Base-by-base conservation (phyloP, 2,329 filamentous ascomycete species). In the Cladophialophora psammophila region DNA sequence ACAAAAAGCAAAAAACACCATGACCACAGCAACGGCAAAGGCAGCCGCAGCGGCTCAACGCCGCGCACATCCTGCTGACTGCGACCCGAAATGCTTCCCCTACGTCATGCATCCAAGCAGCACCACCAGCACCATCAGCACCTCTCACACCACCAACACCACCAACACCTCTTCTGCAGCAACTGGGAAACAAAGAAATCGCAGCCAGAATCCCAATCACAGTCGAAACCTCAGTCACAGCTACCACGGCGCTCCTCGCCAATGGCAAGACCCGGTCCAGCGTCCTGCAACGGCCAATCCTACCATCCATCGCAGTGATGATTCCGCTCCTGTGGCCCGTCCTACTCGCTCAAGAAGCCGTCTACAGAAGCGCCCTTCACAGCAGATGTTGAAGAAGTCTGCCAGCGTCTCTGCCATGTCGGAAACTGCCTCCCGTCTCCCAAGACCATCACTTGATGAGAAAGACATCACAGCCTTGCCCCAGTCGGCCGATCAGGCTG, bases 271-370 rank as follows among this genome's bases (percentile, higher is more conserved):
- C 5, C 40, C 40, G 8, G 20, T 59, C 10, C 57, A 36, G n/a
- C 38, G 56, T 36, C 52, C 59, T 36, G 20, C 59, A 9, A 53
- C 48, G n/a, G 59, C 59, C n/a, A 54, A 45, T 55, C 40, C 59
- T 34, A 34, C 53, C 53, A 34, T 63, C 50, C 38, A 56, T 53
- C 54, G 32, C 20, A 38, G 40, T 32, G 38, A 57, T 55, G 42
- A 48, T 31, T n/a, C 60, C 56, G 52, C 36, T 36, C 60, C 42
- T 18, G 7, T 52, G 55, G 53, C 31, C 4, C 45, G n/a, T 42
- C 66, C 18, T 36, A 48, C 63, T n/a, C 62, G 62, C 31, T 66
- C 66, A 9, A 63, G 66, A 53, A 66, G 60, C 58, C 66, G 66
- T 54, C 55, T 66, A 38, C 63, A 54, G 18, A 66, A 64, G 53